A percentile compares a stretch with the other conserved stretches of the same genome.
Conservation (phyloP, 1,284 basidiomycete species). For the Cerioporus squamosus region DNA sequence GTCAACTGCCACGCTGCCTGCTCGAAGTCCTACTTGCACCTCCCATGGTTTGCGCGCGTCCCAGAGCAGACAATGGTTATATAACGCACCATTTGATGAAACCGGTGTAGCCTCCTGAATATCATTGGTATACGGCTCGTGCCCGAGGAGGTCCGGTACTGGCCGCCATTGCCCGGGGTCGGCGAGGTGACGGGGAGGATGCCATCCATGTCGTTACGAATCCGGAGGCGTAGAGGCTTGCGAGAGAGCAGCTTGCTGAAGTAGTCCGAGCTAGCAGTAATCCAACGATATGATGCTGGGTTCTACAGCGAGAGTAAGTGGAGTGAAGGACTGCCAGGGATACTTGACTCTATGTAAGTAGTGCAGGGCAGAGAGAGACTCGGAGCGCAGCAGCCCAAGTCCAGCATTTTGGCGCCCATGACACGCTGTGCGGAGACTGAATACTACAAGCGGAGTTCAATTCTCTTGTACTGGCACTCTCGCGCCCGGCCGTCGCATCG, state of each 20-base stretch:
- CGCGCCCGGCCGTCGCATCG: conserved; percentile 4
- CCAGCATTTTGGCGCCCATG: conserved; percentile 1
- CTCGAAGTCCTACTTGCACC: conserved; percentile 81
- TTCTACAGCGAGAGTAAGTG: too few relatives aligned
- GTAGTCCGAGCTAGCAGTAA: not conserved
- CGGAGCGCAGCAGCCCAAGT: too few relatives aligned
- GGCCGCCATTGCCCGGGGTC: conserved; percentile 38
- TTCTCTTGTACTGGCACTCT: too few relatives aligned
- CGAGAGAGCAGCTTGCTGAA: not conserved
- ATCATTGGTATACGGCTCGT: conserved; percentile 75
- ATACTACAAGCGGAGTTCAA: conserved; percentile 2
- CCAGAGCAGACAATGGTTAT: not conserved
- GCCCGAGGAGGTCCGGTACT: conserved; percentile 37
- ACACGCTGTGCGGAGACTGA: conserved; percentile 4
- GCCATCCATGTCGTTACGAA: conserved; percentile 53
- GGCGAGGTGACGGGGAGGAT: conserved; percentile 57
- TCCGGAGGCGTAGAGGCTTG: conserved; percentile 16
- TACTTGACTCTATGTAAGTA: too few relatives aligned
- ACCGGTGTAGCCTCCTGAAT: conserved; percentile 76
- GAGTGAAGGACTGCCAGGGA: too few relatives aligned
- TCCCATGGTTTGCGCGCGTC: not conserved
- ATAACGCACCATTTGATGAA: conserved; percentile 80
- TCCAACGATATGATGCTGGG: not conserved
- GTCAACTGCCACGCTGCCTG: conserved; percentile 93
- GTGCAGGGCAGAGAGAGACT: too few relatives aligned